Percentiles rank a stretch among this genome's conserved stretches.
Evolutionary conservation across 352 stramenopile genomes (phyloP).

Genomic region (Pythium dissimile): DNA sequence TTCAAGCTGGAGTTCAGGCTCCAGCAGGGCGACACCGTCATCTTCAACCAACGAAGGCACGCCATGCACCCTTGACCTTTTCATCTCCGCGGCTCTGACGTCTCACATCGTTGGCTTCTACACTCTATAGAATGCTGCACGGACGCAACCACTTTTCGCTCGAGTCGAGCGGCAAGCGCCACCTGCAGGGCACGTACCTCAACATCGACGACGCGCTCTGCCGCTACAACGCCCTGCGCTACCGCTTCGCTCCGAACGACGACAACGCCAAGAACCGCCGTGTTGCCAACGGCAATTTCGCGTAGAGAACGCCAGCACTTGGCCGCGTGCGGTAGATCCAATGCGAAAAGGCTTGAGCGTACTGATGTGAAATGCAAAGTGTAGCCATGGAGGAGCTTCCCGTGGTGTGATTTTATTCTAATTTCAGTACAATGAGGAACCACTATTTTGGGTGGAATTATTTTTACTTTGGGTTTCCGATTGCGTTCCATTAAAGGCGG

Average conservation of each 20-base stretch:
- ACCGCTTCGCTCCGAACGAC: conserved; percentile 43
- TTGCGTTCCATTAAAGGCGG: too few relatives aligned
- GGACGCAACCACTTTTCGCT: conserved; percentile 73
- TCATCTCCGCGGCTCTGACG: not conserved
- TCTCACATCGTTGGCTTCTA: not conserved
- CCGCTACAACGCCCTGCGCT: conserved; percentile 72
- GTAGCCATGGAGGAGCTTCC: too few relatives aligned
- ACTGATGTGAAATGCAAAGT: too few relatives aligned
- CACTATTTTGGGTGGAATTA: too few relatives aligned
- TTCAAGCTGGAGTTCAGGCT: conserved; percentile 78
- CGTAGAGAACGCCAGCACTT: conserved; percentile 7
- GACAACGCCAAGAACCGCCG: conserved; percentile 55
- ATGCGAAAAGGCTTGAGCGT: too few relatives aligned
- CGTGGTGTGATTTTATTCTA: too few relatives aligned
- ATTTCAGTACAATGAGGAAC: too few relatives aligned
- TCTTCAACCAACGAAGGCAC: conserved; percentile 82
- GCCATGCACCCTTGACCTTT: not conserved
- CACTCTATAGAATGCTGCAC: conserved; percentile 50
- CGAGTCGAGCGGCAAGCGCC: conserved; percentile 64
- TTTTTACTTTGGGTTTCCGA: too few relatives aligned
- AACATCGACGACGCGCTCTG: conserved; percentile 88
- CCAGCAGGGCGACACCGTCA: conserved; percentile 72
- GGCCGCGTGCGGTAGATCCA: too few relatives aligned
- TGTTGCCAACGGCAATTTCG: conserved; percentile 71
- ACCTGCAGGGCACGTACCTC: conserved; percentile 84